These are phyloP conservation scores for Coelastrella sp. DNA, from an alignment of 139 green algal species.

Conservation along the genomic window DNA sequence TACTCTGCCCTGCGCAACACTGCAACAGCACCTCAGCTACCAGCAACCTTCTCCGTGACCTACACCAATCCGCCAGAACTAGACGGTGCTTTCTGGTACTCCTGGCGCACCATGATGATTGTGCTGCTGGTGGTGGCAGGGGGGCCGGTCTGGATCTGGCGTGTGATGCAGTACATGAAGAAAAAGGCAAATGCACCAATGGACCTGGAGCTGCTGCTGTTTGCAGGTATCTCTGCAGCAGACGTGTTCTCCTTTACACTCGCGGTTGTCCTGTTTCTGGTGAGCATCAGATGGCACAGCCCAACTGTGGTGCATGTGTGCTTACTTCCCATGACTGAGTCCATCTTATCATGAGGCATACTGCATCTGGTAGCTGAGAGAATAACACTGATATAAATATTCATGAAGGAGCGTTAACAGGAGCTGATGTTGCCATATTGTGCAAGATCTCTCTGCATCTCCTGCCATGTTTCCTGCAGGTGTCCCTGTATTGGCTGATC, in stretches of 20 bases:
- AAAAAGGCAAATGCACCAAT: constrained; percentile 33
- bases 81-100: constrained; percentile 46
- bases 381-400: neutral
- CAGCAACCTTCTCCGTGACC: constrained; percentile 48
- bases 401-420: too few relatives aligned
- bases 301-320: neutral
- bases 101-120: constrained; percentile 63
- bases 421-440: too few relatives aligned
- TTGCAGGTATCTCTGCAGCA: neutral
- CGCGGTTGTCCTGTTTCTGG: constrained; percentile 27
- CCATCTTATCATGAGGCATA: neutral
- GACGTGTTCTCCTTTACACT: constrained; percentile 32
- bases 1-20: constrained; percentile 40
- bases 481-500: constrained; percentile 72
- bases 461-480: constrained; percentile 24
- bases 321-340: neutral
- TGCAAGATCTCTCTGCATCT: neutral
- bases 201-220: constrained; percentile 49
- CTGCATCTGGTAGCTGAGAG: neutral
- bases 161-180: constrained; percentile 45
- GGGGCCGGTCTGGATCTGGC: constrained; percentile 36
- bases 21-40: neutral
- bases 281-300: neutral
- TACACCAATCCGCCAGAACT: constrained; percentile 58
- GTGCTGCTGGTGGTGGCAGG: constrained; percentile 53